Conservation (phyloP, 768 basidiomycete species). For the Suillus americanus region DNA sequence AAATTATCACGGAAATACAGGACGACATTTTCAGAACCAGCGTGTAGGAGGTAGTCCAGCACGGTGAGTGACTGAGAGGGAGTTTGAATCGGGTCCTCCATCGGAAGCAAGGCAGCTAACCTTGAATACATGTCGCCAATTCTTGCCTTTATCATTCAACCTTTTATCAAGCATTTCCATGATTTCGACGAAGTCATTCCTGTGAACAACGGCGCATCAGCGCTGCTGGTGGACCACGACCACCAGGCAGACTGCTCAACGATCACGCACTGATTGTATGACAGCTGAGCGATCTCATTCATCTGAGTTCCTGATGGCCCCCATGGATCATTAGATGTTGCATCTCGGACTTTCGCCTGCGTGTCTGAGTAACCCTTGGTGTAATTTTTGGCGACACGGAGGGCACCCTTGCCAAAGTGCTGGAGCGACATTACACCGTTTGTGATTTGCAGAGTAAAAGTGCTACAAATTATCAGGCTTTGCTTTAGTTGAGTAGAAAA, state of each 20-base stretch:
- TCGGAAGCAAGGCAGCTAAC: conserved; percentile 37
- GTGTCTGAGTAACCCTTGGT: conserved; percentile 95
- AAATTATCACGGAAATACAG: conserved; percentile 98
- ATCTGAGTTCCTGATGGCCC: conserved; percentile 97
- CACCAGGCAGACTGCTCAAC: not conserved
- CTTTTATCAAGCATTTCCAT: conserved; percentile 99
- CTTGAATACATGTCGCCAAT: conserved; percentile 99
- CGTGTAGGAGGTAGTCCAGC: conserved; percentile 93
- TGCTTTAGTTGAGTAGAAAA: not conserved
- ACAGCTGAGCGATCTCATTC: conserved; percentile 97
- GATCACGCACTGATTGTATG: conserved; percentile 85
- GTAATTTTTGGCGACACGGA: conserved; percentile 92
- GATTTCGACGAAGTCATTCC: conserved; percentile 97
- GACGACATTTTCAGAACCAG: conserved; percentile 97
- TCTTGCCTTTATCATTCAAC: conserved; percentile 98
- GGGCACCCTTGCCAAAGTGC: conserved; percentile 80
- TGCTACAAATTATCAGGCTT: not conserved
- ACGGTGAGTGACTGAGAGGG: conserved; percentile 75
- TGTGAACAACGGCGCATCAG: conserved; percentile 17
- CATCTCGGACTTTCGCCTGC: conserved; percentile 94
- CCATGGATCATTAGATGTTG: conserved; percentile 98
- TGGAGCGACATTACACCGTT: conserved; percentile 51
- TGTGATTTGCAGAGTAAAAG: conserved; percentile 1
- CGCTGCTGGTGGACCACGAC: not conserved
- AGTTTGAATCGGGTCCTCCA: not conserved